phyloP scores from a whole-genome alignment of 208 protist species.

The Acanthamoeba royreba region DNA sequence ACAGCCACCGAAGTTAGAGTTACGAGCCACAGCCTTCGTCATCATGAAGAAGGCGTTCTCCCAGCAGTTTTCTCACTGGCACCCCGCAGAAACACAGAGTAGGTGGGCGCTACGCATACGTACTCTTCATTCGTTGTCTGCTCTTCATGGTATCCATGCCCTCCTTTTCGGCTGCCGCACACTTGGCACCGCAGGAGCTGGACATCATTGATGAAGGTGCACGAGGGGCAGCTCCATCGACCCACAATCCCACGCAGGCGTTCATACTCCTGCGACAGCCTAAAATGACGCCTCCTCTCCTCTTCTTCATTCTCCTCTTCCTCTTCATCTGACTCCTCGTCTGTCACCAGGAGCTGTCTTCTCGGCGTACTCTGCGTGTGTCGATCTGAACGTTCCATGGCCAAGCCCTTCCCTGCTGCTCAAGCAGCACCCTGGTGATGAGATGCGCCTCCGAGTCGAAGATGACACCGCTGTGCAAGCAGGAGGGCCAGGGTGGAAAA shows the following conservation, averaged over 20 bases:
- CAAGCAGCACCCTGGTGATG: too few species aligned
- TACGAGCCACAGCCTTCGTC: too few species aligned
- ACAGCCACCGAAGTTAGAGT: too few species aligned
- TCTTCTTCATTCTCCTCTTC: background rate
- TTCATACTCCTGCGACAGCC: background rate
- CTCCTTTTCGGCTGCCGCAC: background rate
- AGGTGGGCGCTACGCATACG: background rate
- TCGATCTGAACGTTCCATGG: too few species aligned
- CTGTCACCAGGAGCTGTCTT: too few species aligned
- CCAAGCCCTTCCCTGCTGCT: too few species aligned
- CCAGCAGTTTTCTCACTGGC: background rate
- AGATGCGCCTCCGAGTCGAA: too few species aligned
- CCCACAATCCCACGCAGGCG: background rate
- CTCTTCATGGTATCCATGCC: background rate
- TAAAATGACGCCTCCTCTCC: background rate
- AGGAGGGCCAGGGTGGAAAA: too few species aligned
- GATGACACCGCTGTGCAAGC: too few species aligned
- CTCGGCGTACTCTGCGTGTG: too few species aligned
- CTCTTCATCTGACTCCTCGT: background rate
- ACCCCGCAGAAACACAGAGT: background rate
- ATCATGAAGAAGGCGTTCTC: too few species aligned
- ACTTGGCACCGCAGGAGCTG: background rate
- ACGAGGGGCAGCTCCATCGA: background rate
- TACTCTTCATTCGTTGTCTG: background rate
- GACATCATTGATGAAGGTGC: background rate